Evolutionary conservation across 805 yeast species (phyloP).

Genomic region (Tetrapisispora namnaoensis): DNA sequence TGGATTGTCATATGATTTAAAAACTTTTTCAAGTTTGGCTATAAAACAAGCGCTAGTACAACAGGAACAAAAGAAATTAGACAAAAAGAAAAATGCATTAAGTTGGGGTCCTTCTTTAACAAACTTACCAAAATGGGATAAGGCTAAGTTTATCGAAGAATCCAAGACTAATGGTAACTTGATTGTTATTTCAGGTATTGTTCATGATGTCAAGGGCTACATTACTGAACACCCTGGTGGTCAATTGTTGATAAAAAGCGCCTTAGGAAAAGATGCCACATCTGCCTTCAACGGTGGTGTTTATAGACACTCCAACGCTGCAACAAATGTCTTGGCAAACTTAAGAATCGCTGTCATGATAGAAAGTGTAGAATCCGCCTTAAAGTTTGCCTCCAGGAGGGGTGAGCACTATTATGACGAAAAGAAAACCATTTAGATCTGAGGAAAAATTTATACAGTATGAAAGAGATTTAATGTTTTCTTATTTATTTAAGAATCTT

Average conservation of each 20-base stretch:
- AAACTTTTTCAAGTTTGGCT: constrained; percentile 69
- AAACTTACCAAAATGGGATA: constrained; percentile 66
- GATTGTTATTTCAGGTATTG: constrained; percentile 67
- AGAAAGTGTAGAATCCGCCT: constrained; percentile 50
- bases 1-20: constrained; percentile 65
- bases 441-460: neutral
- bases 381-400: constrained; percentile 33
- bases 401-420: constrained; percentile 24
- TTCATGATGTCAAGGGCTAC: constrained; percentile 62
- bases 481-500: too few relatives aligned
- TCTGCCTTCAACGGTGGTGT: constrained; percentile 82
- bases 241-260: constrained; percentile 56
- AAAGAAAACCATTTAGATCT: constrained; percentile 4
- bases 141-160: constrained; percentile 44
- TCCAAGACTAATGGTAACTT: constrained; percentile 47
- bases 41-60: constrained; percentile 75
- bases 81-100: constrained; percentile 47
- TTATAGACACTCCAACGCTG: constrained; percentile 77
- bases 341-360: constrained; percentile 75
- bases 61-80: constrained; percentile 74
- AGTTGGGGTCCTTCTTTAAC: constrained; percentile 69
- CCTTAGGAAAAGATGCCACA: constrained; percentile 74
- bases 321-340: constrained; percentile 70
- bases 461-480: neutral
- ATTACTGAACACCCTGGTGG: constrained; percentile 82